Evolutionary conservation across 306 rosid species (phyloP).

Genomic region (Begonia masoniana): DNA sequence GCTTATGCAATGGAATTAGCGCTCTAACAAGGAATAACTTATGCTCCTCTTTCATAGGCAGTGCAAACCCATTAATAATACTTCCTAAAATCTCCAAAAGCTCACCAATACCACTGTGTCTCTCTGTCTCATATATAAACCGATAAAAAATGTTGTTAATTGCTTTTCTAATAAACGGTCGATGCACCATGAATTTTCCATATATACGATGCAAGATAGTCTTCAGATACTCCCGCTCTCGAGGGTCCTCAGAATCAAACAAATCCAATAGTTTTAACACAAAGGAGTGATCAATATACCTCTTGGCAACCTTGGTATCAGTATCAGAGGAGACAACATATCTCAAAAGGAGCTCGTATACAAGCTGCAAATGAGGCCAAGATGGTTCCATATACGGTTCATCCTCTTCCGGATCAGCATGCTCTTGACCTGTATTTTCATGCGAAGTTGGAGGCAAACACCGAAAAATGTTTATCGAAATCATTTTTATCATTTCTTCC

Average conservation of each 20-base stretch:
- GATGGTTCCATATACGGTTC: conserved; percentile 34
- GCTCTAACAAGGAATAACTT: conserved; percentile 43
- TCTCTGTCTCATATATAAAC: conserved; percentile 58
- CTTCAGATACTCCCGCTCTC: conserved; percentile 60
- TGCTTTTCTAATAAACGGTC: conserved; percentile 62
- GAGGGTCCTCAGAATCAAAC: conserved; percentile 65
- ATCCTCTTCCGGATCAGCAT: conserved; percentile 44
- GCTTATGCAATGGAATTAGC: conserved; percentile 59
- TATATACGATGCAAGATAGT: conserved; percentile 50
- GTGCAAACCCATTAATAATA: conserved; percentile 48
- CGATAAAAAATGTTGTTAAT: conserved; percentile 53
- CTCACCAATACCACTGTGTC: conserved; percentile 51
- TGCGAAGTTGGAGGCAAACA: conserved; percentile 48
- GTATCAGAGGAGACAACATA: conserved; percentile 47
- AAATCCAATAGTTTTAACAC: conserved; percentile 40
- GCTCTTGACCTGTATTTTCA: conserved; percentile 19
- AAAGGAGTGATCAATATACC: conserved; percentile 39
- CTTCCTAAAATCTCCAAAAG: conserved; percentile 58
- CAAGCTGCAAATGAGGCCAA: conserved; percentile 57
- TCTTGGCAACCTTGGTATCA: conserved; percentile 39
- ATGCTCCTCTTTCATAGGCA: conserved; percentile 75
- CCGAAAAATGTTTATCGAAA: conserved; percentile 54
- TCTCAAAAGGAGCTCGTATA: conserved; percentile 45
- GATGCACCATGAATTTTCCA: conserved; percentile 61
- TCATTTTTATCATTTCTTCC: conserved; percentile 49